Percentiles rank a stretch among this genome's conserved stretches.
These are phyloP conservation scores for Talaromyces sp. DNA, from an alignment of 2,329 filamentous ascomycete genomes.

Conservation along the genomic window DNA sequence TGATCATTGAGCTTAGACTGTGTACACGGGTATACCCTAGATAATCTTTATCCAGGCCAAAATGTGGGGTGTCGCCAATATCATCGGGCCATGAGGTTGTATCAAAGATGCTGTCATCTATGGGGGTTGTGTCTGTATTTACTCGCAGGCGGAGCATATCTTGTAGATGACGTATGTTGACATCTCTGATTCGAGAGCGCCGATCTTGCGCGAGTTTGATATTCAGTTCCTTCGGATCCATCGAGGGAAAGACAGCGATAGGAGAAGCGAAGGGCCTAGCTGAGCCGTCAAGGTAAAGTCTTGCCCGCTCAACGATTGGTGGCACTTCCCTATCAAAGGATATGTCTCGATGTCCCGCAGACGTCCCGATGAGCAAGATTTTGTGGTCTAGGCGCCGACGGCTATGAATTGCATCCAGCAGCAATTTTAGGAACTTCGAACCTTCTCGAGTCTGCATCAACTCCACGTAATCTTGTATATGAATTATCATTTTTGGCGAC, in stretches of 20 bases:
- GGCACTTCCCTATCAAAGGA: constrained; percentile 18
- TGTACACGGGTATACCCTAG: constrained; percentile 62
- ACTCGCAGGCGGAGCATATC: constrained; percentile 55
- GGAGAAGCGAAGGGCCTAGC: constrained; percentile 51
- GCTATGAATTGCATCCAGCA: constrained; percentile 69
- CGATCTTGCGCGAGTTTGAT: constrained; percentile 48
- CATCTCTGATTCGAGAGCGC: constrained; percentile 48
- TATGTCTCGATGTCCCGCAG: constrained; percentile 43
- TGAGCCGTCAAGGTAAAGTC: constrained; percentile 45
- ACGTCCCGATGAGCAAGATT: constrained; percentile 77
- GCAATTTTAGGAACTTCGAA: constrained; percentile 62
- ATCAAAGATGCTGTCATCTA: constrained; percentile 33
- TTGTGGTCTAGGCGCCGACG: constrained; percentile 68
- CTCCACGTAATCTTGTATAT: constrained; percentile 77
- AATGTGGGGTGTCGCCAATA: constrained; percentile 29
- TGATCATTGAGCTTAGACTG: constrained; percentile 54
- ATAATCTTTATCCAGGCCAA: constrained; percentile 51
- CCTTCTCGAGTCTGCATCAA: constrained; percentile 68
- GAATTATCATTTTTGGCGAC: constrained; percentile 61
- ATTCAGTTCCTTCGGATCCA: constrained; percentile 36
- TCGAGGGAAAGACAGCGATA: constrained; percentile 53
- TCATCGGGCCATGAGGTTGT: constrained; percentile 32
- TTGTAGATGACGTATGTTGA: constrained; percentile 64
- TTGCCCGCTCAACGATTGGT: constrained; percentile 44
- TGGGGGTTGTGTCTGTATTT: constrained; percentile 29